Evolutionary conservation across 116 monocot species (phyloP), one percentile per base, ranked within the genome.

Genomic region (Phalaenopsis hybrid): DNA sequence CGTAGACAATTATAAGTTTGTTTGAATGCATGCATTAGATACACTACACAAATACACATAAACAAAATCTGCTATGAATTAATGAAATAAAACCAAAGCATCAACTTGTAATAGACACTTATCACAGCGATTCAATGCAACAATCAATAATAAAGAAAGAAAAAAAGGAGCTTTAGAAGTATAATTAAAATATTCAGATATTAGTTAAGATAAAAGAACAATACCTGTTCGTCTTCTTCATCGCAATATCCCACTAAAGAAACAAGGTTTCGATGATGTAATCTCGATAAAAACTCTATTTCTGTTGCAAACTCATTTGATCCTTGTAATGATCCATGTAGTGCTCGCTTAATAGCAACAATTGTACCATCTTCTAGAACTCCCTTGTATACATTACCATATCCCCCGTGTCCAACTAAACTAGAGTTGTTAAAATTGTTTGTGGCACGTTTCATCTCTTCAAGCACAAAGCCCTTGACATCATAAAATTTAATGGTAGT

Each of bases 181-280:
- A 72, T 37, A 25, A 8, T 13, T 12, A 12, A 37, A 12, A 33
- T 72, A 33, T 72, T 34, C 3, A 65, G 34, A 28, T 3, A 25
- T 37, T 52, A 52, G 9, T 37, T 28, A 72, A 33, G 13, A 33
- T 28, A 12, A 52, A 52, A 52, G 46, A 49, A 31, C 21, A 3
- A 44, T 65, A 96, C 96, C 92, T 96, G 96, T 80, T 96, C 96
- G 81, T 88, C 89, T 79, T 85, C 79, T 83, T 96, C 96, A 84
- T 96, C 89, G 82, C 96, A 96, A 83, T 91, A 96, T 79, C 96
- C 96, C 74, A 96, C 76, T 78, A 96, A 85, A 65, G 96, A 94
- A 78, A 96, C 96, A 74, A 96, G 82, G 77, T 96, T 96, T 61
- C 96, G 81, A 33, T 94, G 96, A 90, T 96, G 96, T 76, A 96